phyloP scores from a whole-genome alignment of 2,329 filamentous ascomycete species.

The Didymella lethalis region DNA sequence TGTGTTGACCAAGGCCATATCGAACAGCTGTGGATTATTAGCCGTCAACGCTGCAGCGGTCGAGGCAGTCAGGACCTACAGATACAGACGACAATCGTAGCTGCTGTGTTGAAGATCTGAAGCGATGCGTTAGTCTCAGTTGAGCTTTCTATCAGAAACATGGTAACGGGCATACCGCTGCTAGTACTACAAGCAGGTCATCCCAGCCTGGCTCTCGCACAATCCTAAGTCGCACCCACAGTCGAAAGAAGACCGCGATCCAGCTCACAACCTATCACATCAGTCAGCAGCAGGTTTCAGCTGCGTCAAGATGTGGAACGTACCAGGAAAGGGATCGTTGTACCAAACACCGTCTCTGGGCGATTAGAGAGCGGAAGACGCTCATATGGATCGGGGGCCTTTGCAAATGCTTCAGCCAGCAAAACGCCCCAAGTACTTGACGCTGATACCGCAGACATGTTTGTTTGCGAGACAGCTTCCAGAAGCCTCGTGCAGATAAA shows the following conservation, averaged over 20 bases:
- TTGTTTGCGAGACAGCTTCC: not conserved
- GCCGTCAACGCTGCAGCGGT: not conserved
- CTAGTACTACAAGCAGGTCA: constrained; percentile 43
- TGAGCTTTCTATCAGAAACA: too few species aligned
- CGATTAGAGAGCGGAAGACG: constrained; percentile 39
- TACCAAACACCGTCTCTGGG: constrained; percentile 36
- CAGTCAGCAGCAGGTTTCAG: constrained; percentile 16
- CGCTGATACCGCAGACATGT: constrained; percentile 19
- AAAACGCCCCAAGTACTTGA: constrained; percentile 27
- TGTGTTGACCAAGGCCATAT: constrained; percentile 45
- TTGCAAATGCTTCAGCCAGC: constrained; percentile 28
- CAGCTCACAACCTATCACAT: constrained; percentile 35
- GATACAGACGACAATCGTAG: constrained; percentile 32
- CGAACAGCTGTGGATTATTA: constrained; percentile 36
- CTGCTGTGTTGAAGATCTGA: constrained; percentile 39
- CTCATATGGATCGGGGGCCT: constrained; percentile 41
- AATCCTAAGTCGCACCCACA: constrained; percentile 40
- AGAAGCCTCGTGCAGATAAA: constrained; percentile 1
- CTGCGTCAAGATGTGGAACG: not conserved
- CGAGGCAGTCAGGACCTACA: constrained; percentile 25
- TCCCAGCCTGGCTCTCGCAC: constrained; percentile 49
- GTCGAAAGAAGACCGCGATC: constrained; percentile 38
- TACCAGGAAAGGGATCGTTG: constrained; percentile 41
- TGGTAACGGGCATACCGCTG: constrained; percentile 31
- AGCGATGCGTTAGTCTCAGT: constrained; percentile 6